These are phyloP conservation scores for Psilocybe cubensis DNA, from an alignment of 768 basidiomycete species.

Conservation along the genomic window DNA sequence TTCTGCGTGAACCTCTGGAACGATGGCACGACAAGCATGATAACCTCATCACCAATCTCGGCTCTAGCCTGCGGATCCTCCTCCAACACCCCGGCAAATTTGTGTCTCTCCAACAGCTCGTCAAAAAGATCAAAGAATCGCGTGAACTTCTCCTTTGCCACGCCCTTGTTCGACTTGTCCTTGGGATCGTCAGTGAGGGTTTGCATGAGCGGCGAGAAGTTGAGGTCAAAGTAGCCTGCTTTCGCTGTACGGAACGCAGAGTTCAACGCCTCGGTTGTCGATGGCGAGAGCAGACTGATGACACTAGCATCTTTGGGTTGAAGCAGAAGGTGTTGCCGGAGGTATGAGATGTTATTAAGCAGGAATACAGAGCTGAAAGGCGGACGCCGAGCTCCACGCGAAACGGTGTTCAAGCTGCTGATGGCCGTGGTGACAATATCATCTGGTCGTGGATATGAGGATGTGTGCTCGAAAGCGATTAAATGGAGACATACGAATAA, in stretches of 20 bases:
- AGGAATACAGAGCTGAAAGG: constrained; percentile 77
- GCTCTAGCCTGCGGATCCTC: constrained; percentile 67
- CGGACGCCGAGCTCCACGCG: constrained; percentile 60
- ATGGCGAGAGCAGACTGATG: constrained; percentile 57
- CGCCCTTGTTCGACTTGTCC: constrained; percentile 57
- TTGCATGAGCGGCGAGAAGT: constrained; percentile 80
- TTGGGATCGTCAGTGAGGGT: constrained; percentile 65
- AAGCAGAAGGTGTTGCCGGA: constrained; percentile 61
- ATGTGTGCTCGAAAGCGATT: not conserved
- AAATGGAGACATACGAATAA: constrained; percentile 57
- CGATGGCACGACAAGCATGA: constrained; percentile 75
- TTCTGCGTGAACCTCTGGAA: constrained; percentile 77
- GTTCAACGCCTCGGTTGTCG: constrained; percentile 63
- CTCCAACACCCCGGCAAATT: constrained; percentile 66
- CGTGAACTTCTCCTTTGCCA: constrained; percentile 82
- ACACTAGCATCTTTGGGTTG: constrained; percentile 52
- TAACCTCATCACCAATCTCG: constrained; percentile 71
- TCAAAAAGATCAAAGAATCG: constrained; percentile 82
- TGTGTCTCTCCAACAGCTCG: constrained; percentile 78
- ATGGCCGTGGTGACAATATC: constrained; percentile 75
- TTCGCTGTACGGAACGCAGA: constrained; percentile 81
- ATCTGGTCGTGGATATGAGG: constrained; percentile 40
- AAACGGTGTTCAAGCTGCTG: constrained; percentile 62
- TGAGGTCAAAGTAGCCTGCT: constrained; percentile 83
- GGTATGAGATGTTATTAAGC: constrained; percentile 77